phyloP scores from a whole-genome alignment of 148 eudicot genomes.

The Cornus kousa region DNA sequence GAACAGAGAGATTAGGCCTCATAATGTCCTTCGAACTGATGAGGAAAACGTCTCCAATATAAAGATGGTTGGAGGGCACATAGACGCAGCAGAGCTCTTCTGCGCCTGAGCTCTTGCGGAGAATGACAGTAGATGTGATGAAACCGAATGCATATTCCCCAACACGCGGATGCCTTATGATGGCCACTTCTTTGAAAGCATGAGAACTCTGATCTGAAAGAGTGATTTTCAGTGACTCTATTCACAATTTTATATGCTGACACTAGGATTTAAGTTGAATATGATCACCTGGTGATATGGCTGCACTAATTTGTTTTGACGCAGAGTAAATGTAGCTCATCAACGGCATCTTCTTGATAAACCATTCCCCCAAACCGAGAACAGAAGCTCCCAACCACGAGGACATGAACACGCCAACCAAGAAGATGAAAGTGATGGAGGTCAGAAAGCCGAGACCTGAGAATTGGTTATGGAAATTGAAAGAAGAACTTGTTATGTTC shows the following conservation, averaged over 20 bases:
- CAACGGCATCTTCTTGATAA: slow-evolving; percentile 78
- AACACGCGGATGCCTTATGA: slow-evolving; percentile 75
- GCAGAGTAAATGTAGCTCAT: slow-evolving; percentile 75
- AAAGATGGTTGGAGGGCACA: slow-evolving; percentile 79
- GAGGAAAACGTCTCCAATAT: slow-evolving; percentile 74
- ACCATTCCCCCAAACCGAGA: slow-evolving; percentile 69
- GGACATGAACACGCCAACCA: slow-evolving; percentile 85
- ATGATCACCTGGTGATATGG: slow-evolving; percentile 74
- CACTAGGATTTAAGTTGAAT: background rate
- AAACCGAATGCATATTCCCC: slow-evolving; percentile 87
- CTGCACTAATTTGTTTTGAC: slow-evolving; percentile 85
- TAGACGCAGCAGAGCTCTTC: slow-evolving; percentile 82
- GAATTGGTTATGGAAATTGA: background rate
- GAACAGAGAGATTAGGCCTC: slow-evolving; percentile 81
- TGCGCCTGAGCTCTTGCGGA: slow-evolving; percentile 52
- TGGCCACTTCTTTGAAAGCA: slow-evolving; percentile 87
- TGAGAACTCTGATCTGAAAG: slow-evolving; percentile 62
- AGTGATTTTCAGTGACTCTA: slow-evolving; percentile 1
- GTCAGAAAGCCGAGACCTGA: slow-evolving; percentile 75
- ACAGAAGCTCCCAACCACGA: slow-evolving; percentile 82
- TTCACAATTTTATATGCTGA: slow-evolving; percentile 2
- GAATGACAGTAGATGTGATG: slow-evolving; percentile 70
- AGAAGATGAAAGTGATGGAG: slow-evolving; percentile 65
- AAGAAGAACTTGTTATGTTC: background rate
- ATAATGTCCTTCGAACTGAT: slow-evolving; percentile 67